Conservation (phyloP, 2,329 filamentous ascomycete genomes). For the Capronia epimyces region DNA sequence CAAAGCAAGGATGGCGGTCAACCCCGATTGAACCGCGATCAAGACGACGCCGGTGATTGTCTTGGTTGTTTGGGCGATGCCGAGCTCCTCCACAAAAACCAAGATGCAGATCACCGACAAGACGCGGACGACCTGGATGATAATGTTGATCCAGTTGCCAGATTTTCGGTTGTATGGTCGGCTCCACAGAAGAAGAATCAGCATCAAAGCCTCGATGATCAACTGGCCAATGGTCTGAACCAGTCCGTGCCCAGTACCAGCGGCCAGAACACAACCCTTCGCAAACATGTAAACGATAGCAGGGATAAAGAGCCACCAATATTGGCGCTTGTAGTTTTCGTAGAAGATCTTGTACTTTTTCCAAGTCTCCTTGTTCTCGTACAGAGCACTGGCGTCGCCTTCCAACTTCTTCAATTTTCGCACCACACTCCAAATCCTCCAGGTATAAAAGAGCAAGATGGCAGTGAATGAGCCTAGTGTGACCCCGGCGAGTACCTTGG, state of each 20-base stretch:
- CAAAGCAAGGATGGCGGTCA: constrained; percentile 78
- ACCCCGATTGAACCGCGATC: constrained; percentile 79
- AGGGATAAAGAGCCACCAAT: constrained; percentile 96
- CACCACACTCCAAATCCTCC: constrained; percentile 74
- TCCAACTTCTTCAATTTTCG: constrained; percentile 66
- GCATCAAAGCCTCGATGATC: constrained; percentile 72
- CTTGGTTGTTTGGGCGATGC: constrained; percentile 83
- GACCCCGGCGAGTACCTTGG: constrained; percentile 73
- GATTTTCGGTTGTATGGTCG: constrained; percentile 82
- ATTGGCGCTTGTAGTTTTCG: constrained; percentile 86
- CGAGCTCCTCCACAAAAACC: constrained; percentile 89
- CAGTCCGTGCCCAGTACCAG: constrained; percentile 77
- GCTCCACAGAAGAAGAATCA: constrained; percentile 73
- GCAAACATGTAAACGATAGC: constrained; percentile 83
- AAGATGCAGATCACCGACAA: constrained; percentile 84
- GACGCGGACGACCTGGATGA: constrained; percentile 82
- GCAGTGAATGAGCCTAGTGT: constrained; percentile 76
- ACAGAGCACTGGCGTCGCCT: constrained; percentile 67
- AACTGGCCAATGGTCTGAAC: constrained; percentile 74
- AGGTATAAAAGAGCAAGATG: constrained; percentile 75
- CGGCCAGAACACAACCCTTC: constrained; percentile 80
- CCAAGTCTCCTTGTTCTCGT: constrained; percentile 86
- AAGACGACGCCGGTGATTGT: constrained; percentile 90
- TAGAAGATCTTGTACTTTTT: constrained; percentile 97
- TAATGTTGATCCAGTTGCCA: constrained; percentile 86